These are phyloP conservation scores for Lyophyllum semitale DNA, from an alignment of 768 basidiomycete species.

Conservation along the genomic window DNA sequence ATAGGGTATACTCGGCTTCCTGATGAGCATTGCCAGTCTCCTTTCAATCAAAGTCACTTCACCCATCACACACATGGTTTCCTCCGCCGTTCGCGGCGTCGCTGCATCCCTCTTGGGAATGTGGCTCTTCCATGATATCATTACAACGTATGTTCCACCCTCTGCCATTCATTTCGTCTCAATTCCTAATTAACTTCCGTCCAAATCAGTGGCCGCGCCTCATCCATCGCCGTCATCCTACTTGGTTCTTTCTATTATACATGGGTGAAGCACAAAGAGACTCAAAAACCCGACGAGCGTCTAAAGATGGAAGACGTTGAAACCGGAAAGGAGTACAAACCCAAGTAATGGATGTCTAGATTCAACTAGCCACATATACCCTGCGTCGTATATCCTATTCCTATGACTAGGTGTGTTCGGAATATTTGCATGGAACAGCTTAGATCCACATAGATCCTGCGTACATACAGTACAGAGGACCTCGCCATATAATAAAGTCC, in stretches of 20 bases:
- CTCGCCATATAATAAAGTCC: no score
- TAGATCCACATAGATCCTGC: constrained; percentile 1
- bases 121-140: constrained; percentile 79
- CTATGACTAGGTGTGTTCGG: neutral
- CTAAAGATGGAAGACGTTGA: constrained; percentile 68
- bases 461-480: neutral
- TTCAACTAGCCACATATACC: constrained; percentile 12
- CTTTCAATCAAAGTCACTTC: constrained; percentile 97
- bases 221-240: constrained; percentile 82
- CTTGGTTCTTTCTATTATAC: constrained; percentile 84
- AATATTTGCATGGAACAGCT: neutral
- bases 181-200: neutral
- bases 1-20: constrained; percentile 81
- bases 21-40: constrained; percentile 92
- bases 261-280: constrained; percentile 82
- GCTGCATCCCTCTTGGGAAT: constrained; percentile 84
- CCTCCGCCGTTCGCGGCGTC: constrained; percentile 93
- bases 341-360: constrained; percentile 12
- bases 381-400: constrained; percentile 8
- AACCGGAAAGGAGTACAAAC: constrained; percentile 37
- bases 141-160: constrained; percentile 63
- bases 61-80: constrained; percentile 97
- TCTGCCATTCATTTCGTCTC: neutral
- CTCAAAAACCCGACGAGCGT: constrained; percentile 49
- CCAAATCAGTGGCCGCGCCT: constrained; percentile 68